These are phyloP conservation scores for Backusella westeae DNA, from an alignment of 192 early-diverging fungal species.

Conservation along the genomic window DNA sequence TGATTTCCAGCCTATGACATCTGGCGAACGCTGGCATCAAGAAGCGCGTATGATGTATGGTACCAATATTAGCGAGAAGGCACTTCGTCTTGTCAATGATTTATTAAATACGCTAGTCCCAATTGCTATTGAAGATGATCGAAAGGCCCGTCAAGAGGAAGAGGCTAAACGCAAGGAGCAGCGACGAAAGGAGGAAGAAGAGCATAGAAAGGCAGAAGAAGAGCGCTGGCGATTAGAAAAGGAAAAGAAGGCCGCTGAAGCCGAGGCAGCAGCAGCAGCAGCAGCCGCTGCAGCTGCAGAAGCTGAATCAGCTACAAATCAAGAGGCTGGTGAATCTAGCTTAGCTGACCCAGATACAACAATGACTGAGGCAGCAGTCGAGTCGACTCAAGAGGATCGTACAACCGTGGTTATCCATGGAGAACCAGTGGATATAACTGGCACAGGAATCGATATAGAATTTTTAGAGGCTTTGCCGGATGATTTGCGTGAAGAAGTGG, in stretches of 20 bases:
- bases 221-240: conserved; percentile 38
- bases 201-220: conserved; percentile 45
- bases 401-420: conserved; percentile 78
- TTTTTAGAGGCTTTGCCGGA: conserved; percentile 95
- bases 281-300: background rate
- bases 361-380: conserved; percentile 1
- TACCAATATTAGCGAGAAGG: conserved; percentile 53
- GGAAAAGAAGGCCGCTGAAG: conserved; percentile 25
- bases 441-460: conserved; percentile 89
- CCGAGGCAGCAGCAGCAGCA: conserved; percentile 43
- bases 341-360: background rate
- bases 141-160: conserved; percentile 51
- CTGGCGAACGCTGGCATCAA: conserved; percentile 82
- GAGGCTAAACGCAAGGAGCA: conserved; percentile 47
- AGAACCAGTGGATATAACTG: conserved; percentile 82
- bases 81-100: conserved; percentile 55
- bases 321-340: background rate
- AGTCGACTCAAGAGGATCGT: conserved; percentile 35
- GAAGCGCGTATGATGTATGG: conserved; percentile 85
- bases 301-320: background rate
- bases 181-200: conserved; percentile 57
- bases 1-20: conserved; percentile 64
- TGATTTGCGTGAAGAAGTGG: conserved; percentile 89
- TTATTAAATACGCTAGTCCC: conserved; percentile 75
- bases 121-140: conserved; percentile 68